Evolutionary conservation across 1,284 basidiomycete genomes (phyloP), one percentile per base, ranked within the genome.

Genomic region (Sporisorium exsertum): DNA sequence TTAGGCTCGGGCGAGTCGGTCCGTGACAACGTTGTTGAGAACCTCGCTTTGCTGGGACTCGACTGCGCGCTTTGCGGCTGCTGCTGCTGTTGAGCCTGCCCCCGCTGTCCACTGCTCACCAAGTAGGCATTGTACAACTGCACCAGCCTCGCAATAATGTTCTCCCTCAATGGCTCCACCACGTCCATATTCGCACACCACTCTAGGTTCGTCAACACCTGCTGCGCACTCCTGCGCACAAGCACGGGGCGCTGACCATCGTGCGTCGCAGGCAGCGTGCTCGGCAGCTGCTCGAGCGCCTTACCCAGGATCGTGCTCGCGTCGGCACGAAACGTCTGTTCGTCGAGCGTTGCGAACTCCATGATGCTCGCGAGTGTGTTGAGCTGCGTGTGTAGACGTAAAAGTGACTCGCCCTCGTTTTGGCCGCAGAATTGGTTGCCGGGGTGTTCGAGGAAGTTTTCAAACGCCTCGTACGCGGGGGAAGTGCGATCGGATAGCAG

Each of bases 361-460:
- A 66, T 70, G 49, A 81, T 72, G 37, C 71, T 76, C 13, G 71
- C 68, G 0, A 82, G 62, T 12, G 81, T 81, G 40, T 72, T 61
- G 53, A 82, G 76, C 50, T 81, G 81, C 3, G 81, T 81, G 47
- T 81, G 77, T 9, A 82, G 73, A 13, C 80, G 72, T 15, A 82
- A 78, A 12, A 82, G 62, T n/a, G 77, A 64, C 51, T 82, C 79
- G 24, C 79, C 81, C 58, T 82, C 79, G 42, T 77, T 72, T 12
- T 64, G 65, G 16, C 58, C 64, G 43, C 66, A 69, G 32, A 54
- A 67, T 33, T 60, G 70, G 27, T 70, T 67, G 42, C 27, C n/a
- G 18, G 75, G 57, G 10, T 67, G 35, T 20, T 81, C 76, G 33
- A 82, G 68, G 42, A 78, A 82, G 29, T 46, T 57, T 46, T 82